These are phyloP conservation scores for Linnemannia elongata DNA, from an alignment of 192 early-diverging fungal genomes.

Conservation along the genomic window DNA sequence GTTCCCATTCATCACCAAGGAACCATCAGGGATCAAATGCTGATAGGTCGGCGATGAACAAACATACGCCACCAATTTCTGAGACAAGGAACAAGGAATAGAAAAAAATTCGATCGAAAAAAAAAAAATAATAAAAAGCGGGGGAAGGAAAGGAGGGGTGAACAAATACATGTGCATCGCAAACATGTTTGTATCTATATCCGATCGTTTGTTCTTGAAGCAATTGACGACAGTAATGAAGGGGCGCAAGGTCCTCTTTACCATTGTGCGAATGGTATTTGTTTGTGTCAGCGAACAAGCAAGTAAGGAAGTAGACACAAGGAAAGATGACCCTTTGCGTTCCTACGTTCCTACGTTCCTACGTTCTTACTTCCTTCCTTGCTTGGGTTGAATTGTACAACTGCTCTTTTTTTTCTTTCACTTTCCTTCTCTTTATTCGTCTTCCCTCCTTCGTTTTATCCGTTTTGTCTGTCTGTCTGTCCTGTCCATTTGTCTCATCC, in stretches of 20 bases:
- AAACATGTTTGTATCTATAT: background rate
- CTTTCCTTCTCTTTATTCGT: background rate
- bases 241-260: too few species aligned
- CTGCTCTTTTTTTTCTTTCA: background rate
- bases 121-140: too few species aligned
- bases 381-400: background rate
- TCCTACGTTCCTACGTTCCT: background rate
- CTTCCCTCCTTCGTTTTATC: background rate
- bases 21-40: background rate
- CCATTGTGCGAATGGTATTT: too few species aligned
- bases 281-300: background rate
- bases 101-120: background rate
- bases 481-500: constrained; percentile 1
- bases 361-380: background rate
- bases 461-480: too few species aligned
- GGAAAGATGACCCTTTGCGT: background rate
- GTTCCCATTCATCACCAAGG: background rate
- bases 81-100: background rate
- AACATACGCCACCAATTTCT: background rate
- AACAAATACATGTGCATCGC: background rate
- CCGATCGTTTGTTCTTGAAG: too few species aligned
- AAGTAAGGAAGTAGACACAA: background rate
- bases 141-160: background rate
- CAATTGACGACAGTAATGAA: too few species aligned
- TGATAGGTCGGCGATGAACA: background rate